Base-by-base conservation (phyloP, 1,284 basidiomycete species). In the Cutaneotrichosporon curvatum region DNA sequence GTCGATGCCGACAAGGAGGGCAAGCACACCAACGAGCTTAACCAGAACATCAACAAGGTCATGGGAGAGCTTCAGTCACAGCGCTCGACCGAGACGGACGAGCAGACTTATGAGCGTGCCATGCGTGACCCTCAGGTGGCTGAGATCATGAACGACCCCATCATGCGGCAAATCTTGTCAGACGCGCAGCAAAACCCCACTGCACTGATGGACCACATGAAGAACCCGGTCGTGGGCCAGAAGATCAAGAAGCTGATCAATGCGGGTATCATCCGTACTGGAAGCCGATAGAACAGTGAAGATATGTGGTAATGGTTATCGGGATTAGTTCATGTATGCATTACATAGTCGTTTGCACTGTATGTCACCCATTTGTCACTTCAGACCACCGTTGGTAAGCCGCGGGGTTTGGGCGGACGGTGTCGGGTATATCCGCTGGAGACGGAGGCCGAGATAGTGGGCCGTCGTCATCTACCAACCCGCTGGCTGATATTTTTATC, bases 71-170 rank as follows among this genome's bases (percentile, higher is more conserved):
- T 94, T 45, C 86, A 83, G 68, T 76, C 76, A 38, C 82, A 96
- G 69, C 81, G 91, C n/a, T 78, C 82, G 18, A 81, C 77, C 40
- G 95, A 99, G 75, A 83, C 82, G 14, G 90, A 96, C 62, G 89
- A 98, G 70, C 80, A 99, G 76, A 89, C 91, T 16, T 76, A 96
- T 52, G 79, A 86, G 63, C 79, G 94, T 28, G 95, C 94, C 10
- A 96, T 96, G 92, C 79, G 89, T 45, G 94, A 98, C 75, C 95
- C 95, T 7, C 94, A 98, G 73, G 80, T 96, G 43, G 86, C 85
- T 50, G 83, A 71, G 57, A 76, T 77, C 56, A 75, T 77, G 75
- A 60, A 63, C 47, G 57, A 58, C 47, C 57, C 57, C 14, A 75
- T 90, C 52, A 91, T 92, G 85, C 86, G 91, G 73, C 83, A 84